Percentiles rank a stretch among this genome's conserved stretches.
Evolutionary conservation across 495 filamentous ascomycete genomes (phyloP).

Genomic region (Margaritispora aquatica): DNA sequence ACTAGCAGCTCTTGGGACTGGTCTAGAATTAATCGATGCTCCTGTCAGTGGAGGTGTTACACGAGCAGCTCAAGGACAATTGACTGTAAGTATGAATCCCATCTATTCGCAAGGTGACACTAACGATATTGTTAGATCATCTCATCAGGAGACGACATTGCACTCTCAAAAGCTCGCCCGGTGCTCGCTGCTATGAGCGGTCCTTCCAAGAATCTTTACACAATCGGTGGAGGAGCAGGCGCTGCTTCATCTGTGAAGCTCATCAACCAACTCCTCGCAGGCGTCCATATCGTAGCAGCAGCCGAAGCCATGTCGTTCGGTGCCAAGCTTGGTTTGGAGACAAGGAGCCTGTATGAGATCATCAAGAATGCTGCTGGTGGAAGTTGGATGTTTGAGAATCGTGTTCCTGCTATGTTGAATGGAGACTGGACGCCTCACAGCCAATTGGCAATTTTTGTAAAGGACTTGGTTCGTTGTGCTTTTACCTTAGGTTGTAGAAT

Average conservation of each 20-base stretch:
- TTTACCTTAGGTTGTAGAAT: not conserved
- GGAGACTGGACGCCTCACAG: constrained; percentile 20
- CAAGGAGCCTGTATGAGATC: constrained; percentile 57
- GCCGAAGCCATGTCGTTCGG: constrained; percentile 65
- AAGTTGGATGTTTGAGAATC: constrained; percentile 52
- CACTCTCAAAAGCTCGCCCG: constrained; percentile 47
- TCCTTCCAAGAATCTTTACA: constrained; percentile 55
- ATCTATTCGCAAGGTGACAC: not conserved
- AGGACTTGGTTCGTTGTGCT: constrained; percentile 1
- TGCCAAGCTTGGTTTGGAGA: constrained; percentile 51
- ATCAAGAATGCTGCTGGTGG: constrained; percentile 66
- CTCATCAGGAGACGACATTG: constrained; percentile 52
- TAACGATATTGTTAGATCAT: constrained; percentile 44
- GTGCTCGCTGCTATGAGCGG: constrained; percentile 54
- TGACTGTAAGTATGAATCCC: constrained; percentile 38
- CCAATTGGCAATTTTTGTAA: constrained; percentile 10
- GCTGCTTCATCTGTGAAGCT: constrained; percentile 62
- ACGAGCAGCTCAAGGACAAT: constrained; percentile 64
- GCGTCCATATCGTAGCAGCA: constrained; percentile 57
- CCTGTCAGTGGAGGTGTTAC: constrained; percentile 69
- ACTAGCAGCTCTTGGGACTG: constrained; percentile 47
- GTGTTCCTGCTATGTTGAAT: constrained; percentile 49
- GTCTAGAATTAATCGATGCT: constrained; percentile 62
- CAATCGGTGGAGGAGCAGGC: constrained; percentile 64
- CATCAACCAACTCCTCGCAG: constrained; percentile 53